Conservation (phyloP, 2,329 filamentous ascomycete species). For the Aspergillus transmontanensis region DNA sequence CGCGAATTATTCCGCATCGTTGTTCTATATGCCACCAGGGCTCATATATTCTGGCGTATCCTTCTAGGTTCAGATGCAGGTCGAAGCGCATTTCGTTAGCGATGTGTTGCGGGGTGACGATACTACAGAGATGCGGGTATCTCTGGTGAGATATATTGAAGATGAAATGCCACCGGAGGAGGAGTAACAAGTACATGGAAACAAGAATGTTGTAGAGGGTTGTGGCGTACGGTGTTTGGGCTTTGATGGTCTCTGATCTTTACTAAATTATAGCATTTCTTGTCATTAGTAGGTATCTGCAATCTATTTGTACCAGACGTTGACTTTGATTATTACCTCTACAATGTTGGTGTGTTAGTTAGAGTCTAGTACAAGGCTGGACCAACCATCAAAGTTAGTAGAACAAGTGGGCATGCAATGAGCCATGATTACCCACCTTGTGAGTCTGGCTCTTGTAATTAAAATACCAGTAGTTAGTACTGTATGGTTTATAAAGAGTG, state of each 20-base stretch:
- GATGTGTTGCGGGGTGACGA: conserved; percentile 92
- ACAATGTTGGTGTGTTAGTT: background rate
- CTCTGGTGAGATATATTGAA: conserved; percentile 89
- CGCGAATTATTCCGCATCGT: background rate
- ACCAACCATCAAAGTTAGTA: background rate
- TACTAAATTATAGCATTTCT: background rate
- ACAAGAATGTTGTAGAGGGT: background rate
- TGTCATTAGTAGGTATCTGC: background rate
- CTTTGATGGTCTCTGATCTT: conserved; percentile 1
- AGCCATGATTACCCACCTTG: background rate
- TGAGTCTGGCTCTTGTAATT: background rate
- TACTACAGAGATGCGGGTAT: conserved; percentile 94
- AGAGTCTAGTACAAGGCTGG: background rate
- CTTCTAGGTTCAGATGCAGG: conserved; percentile 84
- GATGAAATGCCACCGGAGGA: conserved; percentile 97
- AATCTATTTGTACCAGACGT: background rate
- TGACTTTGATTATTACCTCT: background rate
- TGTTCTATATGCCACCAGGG: background rate
- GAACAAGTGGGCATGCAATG: background rate
- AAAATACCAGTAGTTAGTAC: background rate
- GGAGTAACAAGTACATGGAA: conserved; percentile 60
- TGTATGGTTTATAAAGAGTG: background rate
- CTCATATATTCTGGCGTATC: conserved; percentile 6
- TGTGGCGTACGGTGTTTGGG: conserved; percentile 31
- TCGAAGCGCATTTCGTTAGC: conserved; percentile 94